Conservation (phyloP, 2,329 filamentous ascomycete genomes). For the Huntiella moniliformis region DNA sequence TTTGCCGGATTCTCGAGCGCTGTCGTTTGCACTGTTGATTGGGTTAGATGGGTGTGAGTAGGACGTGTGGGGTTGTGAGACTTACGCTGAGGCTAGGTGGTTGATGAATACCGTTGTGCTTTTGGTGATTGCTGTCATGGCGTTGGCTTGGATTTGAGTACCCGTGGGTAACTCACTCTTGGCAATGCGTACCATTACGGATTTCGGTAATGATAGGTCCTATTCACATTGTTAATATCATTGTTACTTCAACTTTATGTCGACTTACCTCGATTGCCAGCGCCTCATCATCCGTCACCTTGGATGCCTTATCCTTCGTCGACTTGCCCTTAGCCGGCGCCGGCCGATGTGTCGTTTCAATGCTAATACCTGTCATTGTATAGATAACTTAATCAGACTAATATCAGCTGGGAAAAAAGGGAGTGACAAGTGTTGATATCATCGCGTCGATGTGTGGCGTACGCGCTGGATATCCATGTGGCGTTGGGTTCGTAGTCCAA, state of each 20-base stretch:
- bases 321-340: slow-evolving; percentile 14
- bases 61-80: slow-evolving; percentile 12
- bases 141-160: slow-evolving; percentile 69
- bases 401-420: too few species aligned
- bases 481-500: too few species aligned
- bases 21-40: slow-evolving; percentile 46
- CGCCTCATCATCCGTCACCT: slow-evolving; percentile 19
- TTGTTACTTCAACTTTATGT: background rate
- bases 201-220: slow-evolving; percentile 63
- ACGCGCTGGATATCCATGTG: too few species aligned
- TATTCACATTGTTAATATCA: background rate
- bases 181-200: slow-evolving; percentile 60
- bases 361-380: slow-evolving; percentile 8
- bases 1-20: slow-evolving; percentile 45
- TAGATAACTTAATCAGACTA: too few species aligned
- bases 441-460: too few species aligned
- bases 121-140: slow-evolving; percentile 60
- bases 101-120: slow-evolving; percentile 71
- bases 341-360: slow-evolving; percentile 15
- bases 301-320: slow-evolving; percentile 19
- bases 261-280: slow-evolving; percentile 33
- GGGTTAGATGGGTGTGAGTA: background rate
- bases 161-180: slow-evolving; percentile 66
- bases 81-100: slow-evolving; percentile 57
- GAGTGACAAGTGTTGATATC: too few species aligned